Percentiles rank a stretch among this genome's conserved stretches.
Evolutionary conservation across 768 basidiomycete species (phyloP).

Genomic region (Rhizopogon vinicolor): DNA sequence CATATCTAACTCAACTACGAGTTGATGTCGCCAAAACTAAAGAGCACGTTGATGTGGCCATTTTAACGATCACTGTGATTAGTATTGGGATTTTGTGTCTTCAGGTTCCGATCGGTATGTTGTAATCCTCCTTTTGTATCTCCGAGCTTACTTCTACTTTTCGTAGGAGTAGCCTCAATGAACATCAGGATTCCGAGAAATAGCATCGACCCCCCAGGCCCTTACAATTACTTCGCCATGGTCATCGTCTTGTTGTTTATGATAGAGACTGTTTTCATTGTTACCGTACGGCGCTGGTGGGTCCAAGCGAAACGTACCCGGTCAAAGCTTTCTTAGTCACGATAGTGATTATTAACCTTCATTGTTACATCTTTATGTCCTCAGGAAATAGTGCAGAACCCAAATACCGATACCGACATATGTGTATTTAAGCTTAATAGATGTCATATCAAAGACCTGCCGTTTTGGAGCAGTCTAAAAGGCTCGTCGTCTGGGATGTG

Average conservation of each 20-base stretch:
- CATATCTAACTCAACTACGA: slow-evolving; percentile 76
- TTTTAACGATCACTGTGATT: slow-evolving; percentile 64
- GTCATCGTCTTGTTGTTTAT: slow-evolving; percentile 43
- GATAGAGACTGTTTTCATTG: slow-evolving; percentile 40
- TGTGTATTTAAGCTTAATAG: no score
- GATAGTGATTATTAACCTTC: neutral
- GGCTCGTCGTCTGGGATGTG: no score
- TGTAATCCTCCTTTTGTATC: neutral
- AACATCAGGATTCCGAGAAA: slow-evolving; percentile 68
- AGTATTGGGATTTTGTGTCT: slow-evolving; percentile 63
- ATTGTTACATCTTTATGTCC: neutral
- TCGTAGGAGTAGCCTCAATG: slow-evolving; percentile 58
- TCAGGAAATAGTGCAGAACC: no score
- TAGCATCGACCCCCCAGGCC: slow-evolving; percentile 22
- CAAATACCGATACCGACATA: no score
- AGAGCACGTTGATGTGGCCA: slow-evolving; percentile 57
- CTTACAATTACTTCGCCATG: slow-evolving; percentile 51
- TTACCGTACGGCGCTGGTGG: slow-evolving; percentile 63
- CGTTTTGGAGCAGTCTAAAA: no score
- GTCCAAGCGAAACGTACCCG: slow-evolving; percentile 42
- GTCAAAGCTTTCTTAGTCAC: neutral
- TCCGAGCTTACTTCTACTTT: neutral
- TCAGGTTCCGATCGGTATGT: slow-evolving; percentile 55
- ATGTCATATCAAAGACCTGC: no score
- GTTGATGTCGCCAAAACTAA: slow-evolving; percentile 55